Conservation (phyloP, 345 rosid genomes). For the Passiflora organensis region DNA sequence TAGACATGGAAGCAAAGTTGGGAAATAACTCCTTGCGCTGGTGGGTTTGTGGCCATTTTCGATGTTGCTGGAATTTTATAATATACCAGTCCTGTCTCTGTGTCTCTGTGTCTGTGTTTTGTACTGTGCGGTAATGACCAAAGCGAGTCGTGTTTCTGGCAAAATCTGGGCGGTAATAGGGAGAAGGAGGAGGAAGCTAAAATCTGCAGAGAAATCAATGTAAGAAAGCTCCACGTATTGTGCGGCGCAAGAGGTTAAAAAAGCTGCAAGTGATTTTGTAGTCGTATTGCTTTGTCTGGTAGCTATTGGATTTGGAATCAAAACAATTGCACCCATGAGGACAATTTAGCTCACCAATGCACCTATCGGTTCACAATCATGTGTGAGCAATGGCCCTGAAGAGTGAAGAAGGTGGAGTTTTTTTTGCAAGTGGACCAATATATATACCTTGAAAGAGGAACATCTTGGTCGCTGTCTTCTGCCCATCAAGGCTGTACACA, state of each 20-base stretch:
- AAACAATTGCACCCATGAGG: background rate
- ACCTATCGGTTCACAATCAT: background rate
- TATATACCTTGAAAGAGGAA: background rate
- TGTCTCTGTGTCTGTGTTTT: no score
- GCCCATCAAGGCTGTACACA: background rate
- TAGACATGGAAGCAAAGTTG: background rate
- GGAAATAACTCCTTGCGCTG: background rate
- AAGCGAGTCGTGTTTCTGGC: slow-evolving; percentile 15
- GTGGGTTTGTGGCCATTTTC: background rate
- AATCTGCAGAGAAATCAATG: slow-evolving; percentile 33
- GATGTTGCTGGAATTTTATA: background rate
- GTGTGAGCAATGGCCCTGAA: background rate
- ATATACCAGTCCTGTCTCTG: no score
- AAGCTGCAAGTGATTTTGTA: slow-evolving; percentile 26
- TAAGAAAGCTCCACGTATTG: slow-evolving; percentile 39
- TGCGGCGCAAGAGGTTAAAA: slow-evolving; percentile 38
- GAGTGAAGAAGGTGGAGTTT: background rate
- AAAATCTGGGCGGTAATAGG: slow-evolving; percentile 3
- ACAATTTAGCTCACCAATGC: slow-evolving; percentile 26
- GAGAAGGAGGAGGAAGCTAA: background rate
- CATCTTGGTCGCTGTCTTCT: background rate
- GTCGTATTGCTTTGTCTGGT: slow-evolving; percentile 28
- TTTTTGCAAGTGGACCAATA: background rate
- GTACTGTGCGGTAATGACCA: background rate
- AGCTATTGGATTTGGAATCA: slow-evolving; percentile 48